A percentile compares a stretch with the other conserved stretches of the same genome.
Evolutionary conservation across 139 green algal genomes (phyloP).

Genomic region (Picochlorum sp.): DNA sequence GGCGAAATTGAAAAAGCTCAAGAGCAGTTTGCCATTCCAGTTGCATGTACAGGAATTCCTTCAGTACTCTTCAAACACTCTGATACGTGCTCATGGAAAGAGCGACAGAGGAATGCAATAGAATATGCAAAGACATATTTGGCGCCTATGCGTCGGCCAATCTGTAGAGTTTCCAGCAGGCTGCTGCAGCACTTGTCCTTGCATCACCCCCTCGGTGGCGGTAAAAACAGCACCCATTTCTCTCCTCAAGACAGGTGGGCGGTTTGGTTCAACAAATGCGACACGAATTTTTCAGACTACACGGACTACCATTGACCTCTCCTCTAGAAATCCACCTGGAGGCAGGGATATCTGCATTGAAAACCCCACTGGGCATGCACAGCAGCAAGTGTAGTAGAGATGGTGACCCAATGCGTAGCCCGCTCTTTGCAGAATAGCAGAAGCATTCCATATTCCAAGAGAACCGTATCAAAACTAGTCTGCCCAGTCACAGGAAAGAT

Average conservation of each 20-base stretch:
- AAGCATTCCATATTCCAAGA: conserved; percentile 76
- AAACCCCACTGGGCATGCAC: conserved; percentile 52
- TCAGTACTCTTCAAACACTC: no score
- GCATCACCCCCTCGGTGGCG: background rate
- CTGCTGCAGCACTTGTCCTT: conserved; percentile 71
- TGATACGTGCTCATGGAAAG: conserved; percentile 5
- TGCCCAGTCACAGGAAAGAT: conserved; percentile 69
- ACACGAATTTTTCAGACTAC: conserved; percentile 67
- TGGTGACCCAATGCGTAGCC: conserved; percentile 71
- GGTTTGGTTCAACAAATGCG: conserved; percentile 57
- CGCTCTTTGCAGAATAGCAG: conserved; percentile 62
- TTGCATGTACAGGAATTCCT: conserved; percentile 84
- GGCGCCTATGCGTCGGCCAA: conserved; percentile 54
- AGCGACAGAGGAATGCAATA: conserved; percentile 80
- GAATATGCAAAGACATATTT: conserved; percentile 68
- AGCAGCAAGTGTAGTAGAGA: conserved; percentile 21
- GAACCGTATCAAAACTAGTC: conserved; percentile 78
- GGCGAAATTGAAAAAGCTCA: conserved; percentile 58
- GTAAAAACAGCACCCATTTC: conserved; percentile 32
- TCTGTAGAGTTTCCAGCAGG: conserved; percentile 77
- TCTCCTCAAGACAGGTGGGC: conserved; percentile 49
- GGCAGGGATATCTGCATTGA: conserved; percentile 77
- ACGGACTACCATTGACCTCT: conserved; percentile 61
- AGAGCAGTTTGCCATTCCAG: conserved; percentile 81
- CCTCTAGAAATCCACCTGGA: conserved; percentile 70